These are phyloP conservation scores for Zygosaccharomyces pseudobailii DNA, from an alignment of 1,139 yeast species.

Conservation along the genomic window DNA sequence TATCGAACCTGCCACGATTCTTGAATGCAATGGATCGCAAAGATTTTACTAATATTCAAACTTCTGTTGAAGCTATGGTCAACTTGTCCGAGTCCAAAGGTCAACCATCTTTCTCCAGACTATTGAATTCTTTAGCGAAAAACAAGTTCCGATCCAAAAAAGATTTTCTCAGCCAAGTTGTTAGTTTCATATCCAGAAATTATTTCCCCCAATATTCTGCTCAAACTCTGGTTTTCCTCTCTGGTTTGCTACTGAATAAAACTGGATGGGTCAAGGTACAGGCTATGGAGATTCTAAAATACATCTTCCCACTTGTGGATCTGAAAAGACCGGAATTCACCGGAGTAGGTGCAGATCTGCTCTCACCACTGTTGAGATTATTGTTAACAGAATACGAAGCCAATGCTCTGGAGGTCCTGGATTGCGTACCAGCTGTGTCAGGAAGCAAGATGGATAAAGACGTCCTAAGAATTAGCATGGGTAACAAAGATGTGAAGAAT, in stretches of 20 bases:
- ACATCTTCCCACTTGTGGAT: conserved; percentile 72
- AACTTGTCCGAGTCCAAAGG: conserved; percentile 55
- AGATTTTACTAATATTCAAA: conserved; percentile 48
- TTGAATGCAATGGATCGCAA: conserved; percentile 69
- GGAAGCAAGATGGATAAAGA: conserved; percentile 90
- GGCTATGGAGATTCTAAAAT: conserved; percentile 68
- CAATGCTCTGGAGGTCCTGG: conserved; percentile 82
- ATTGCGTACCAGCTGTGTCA: conserved; percentile 78
- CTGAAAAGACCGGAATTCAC: conserved; percentile 72
- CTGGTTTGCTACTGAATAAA: conserved; percentile 76
- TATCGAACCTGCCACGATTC: conserved; percentile 80
- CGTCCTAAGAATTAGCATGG: conserved; percentile 85
- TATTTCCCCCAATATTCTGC: conserved; percentile 78
- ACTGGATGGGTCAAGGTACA: conserved; percentile 75
- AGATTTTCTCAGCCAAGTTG: conserved; percentile 80
- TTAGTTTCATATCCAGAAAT: conserved; percentile 57
- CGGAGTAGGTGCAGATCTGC: conserved; percentile 92
- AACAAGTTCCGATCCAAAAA: conserved; percentile 79
- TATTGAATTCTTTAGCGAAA: conserved; percentile 71
- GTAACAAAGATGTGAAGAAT: conserved; percentile 69
- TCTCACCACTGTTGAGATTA: conserved; percentile 80
- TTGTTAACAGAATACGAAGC: conserved; percentile 84
- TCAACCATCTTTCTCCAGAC: conserved; percentile 61
- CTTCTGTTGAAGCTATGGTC: conserved; percentile 56
- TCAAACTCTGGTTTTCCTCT: conserved; percentile 63